Percentiles rank a stretch among this genome's conserved stretches.
phyloP scores from a whole-genome alignment of 1,284 basidiomycete genomes.

The Phellopilus nigrolimitatus region DNA sequence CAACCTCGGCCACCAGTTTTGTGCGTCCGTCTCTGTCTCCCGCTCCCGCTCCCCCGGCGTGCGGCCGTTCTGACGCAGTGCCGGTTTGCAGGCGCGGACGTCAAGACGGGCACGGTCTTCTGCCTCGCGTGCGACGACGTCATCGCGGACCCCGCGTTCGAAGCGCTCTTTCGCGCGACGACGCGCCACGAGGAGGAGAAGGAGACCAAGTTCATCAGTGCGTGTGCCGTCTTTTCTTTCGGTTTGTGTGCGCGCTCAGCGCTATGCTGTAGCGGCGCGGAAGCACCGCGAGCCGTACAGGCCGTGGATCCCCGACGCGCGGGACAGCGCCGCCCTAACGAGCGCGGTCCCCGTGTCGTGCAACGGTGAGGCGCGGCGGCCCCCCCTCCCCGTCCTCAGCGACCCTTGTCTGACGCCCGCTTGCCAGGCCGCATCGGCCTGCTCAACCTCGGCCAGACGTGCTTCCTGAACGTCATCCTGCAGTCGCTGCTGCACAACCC shows the following conservation, averaged over 20 bases:
- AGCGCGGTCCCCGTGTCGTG: slow-evolving; percentile 46
- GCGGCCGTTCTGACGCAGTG: neutral
- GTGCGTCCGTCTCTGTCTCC: slow-evolving; percentile 52
- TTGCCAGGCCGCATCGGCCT: slow-evolving; percentile 74
- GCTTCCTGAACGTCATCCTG: slow-evolving; percentile 90
- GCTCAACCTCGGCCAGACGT: slow-evolving; percentile 91
- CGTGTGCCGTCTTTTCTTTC: neutral
- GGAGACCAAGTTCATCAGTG: slow-evolving; percentile 44
- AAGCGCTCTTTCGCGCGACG: slow-evolving; percentile 34
- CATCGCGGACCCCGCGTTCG: slow-evolving; percentile 44
- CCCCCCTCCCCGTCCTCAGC: slow-evolving; percentile 5
- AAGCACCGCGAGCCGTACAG: slow-evolving; percentile 39
- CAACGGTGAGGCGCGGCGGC: slow-evolving; percentile 43
- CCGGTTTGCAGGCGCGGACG: slow-evolving; percentile 45
- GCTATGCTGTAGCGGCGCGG: slow-evolving; percentile 33
- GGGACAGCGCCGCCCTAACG: slow-evolving; percentile 36
- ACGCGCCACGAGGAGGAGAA: slow-evolving; percentile 46
- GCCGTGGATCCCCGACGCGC: slow-evolving; percentile 38
- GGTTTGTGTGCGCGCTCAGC: no score
- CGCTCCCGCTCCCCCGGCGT: neutral
- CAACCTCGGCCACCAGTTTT: slow-evolving; percentile 57
- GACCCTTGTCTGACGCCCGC: slow-evolving; percentile 1
- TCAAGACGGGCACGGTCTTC: slow-evolving; percentile 52
- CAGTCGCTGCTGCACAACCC: slow-evolving; percentile 95
- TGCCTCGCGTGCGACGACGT: slow-evolving; percentile 58